These are phyloP conservation scores for Boletus barrowsii DNA, from an alignment of 768 basidiomycete species.

Conservation along the genomic window DNA sequence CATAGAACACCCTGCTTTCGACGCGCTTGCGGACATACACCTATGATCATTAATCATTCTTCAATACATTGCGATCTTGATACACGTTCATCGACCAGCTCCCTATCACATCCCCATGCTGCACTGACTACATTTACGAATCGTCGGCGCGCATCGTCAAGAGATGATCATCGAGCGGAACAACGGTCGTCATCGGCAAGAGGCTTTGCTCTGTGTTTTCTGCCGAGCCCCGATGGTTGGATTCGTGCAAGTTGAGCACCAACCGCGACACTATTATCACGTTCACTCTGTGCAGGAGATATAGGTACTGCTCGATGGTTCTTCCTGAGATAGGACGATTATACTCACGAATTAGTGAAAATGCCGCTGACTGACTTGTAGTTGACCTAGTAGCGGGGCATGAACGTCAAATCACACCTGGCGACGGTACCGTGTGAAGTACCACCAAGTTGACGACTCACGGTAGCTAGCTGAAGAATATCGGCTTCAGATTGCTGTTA, in stretches of 20 bases:
- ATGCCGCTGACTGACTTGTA: neutral
- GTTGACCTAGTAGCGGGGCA: neutral
- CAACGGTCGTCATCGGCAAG: neutral
- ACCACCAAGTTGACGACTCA: slow-evolving; percentile 1
- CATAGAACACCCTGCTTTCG: too few species aligned
- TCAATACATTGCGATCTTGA: neutral
- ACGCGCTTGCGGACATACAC: too few species aligned
- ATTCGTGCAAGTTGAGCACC: slow-evolving; percentile 17
- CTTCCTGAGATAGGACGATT: neutral
- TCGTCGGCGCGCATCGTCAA: neutral
- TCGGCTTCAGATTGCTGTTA: neutral
- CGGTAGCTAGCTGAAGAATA: neutral
- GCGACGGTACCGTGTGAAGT: neutral
- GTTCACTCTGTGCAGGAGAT: neutral
- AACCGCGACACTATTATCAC: slow-evolving; percentile 16
- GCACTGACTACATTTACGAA: neutral
- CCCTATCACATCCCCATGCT: too few species aligned
- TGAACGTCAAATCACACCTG: neutral
- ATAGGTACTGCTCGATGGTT: neutral
- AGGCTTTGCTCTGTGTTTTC: neutral
- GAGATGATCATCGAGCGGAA: neutral
- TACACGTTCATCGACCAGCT: neutral
- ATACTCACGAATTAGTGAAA: neutral
- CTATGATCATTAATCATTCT: too few species aligned
- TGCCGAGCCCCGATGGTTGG: neutral